These are phyloP conservation scores for Leishmania amazonensis DNA, from an alignment of 208 protist species.

Conservation along the genomic window DNA sequence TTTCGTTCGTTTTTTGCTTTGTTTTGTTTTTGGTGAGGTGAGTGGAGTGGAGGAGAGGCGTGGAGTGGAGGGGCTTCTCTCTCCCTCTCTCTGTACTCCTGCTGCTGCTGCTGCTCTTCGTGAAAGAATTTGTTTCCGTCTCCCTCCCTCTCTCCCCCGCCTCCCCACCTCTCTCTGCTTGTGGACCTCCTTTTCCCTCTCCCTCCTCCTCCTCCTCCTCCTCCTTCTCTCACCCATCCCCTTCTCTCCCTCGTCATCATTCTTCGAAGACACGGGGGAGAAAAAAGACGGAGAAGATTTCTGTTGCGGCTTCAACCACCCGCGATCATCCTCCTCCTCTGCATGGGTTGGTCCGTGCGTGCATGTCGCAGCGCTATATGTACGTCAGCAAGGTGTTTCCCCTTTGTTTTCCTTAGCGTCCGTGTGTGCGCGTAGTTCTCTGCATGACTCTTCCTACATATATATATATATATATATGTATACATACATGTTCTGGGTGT, in stretches of 20 bases:
- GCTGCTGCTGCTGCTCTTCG: background rate
- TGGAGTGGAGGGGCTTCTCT: too few species aligned
- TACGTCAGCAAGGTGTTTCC: background rate
- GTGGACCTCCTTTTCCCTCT: background rate
- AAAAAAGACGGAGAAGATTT: background rate
- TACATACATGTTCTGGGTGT: background rate
- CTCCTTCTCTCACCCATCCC: background rate
- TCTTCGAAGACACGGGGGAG: background rate
- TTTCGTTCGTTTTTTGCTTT: too few species aligned
- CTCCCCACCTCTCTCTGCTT: background rate
- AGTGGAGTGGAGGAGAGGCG: too few species aligned
- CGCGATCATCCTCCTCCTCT: background rate
- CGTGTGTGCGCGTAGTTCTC: background rate
- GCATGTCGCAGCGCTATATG: background rate
- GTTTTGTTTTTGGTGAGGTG: too few species aligned
- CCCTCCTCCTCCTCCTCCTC: background rate
- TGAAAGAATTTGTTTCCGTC: background rate
- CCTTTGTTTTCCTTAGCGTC: background rate
- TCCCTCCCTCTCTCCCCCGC: background rate
- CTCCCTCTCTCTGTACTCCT: background rate
- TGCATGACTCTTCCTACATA: background rate
- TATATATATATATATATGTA: background rate
- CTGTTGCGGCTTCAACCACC: background rate
- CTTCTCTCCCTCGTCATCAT: background rate
- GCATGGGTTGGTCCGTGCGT: background rate